Evolutionary conservation across 2,329 filamentous ascomycete genomes (phyloP), one percentile per base, ranked within the genome.

Genomic region (Fusarium camptoceras): DNA sequence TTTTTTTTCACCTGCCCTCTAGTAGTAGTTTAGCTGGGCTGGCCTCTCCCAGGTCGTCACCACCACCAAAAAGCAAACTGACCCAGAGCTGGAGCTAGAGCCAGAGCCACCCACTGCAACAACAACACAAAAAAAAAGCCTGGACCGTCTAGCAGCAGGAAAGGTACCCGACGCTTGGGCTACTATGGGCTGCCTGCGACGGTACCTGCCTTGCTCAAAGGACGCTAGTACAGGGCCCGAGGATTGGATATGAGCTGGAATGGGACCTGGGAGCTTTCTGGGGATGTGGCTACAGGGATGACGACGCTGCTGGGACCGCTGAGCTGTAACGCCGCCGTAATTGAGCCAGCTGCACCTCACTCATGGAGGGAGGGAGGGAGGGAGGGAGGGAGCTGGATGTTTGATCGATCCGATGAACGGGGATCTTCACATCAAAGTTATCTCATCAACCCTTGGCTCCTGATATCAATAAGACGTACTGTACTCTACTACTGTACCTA

Each of bases 231-330:
- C 55, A 66, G 62, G 37, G 63, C 55, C 55, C 16, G 43, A 51
- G 49, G 34, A 51, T 51, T 41, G 56, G 56, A 56, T 63, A 46
- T 53, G 48, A 64, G 56, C 47, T 70, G 67, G 67, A 70, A 68
- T 71, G 63, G 47, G 24, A 61, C 61, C 54, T 43, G 37, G 43
- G 27, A 44, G 61, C 48, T 51, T 34, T 63, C 56, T 53, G 53
- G 66, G 57, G 57, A 64, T 68, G 57, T 28, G 56, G 42, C 42
- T 67, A 68, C 64, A 57, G 57, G 64, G 64, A 63, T 66, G 51
- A 46, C 47, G 42, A 55, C 51, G 28, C 64, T 62, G 62, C 41
- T 51, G 66, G 63, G 48, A 55, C 44, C 49, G 30, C 68, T 68
- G 59, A 57, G 64, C 28, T 50, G 48, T 65, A 49, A 44, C 44